Base-by-base conservation (phyloP, 306 rosid genomes). In the Prunus dulcis region DNA sequence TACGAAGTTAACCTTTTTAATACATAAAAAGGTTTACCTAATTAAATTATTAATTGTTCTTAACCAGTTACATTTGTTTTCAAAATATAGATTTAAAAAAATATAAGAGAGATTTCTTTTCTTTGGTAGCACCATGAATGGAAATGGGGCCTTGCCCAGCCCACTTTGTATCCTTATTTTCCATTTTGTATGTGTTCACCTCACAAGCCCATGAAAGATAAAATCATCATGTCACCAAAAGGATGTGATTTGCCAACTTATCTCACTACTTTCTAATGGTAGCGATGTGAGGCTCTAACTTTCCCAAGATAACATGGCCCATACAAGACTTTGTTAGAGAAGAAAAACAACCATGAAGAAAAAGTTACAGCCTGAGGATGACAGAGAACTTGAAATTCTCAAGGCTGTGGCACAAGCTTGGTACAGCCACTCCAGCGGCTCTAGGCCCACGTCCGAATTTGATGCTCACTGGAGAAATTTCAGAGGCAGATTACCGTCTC, bases 351-450 rank as follows among this genome's bases (percentile, higher is more conserved):
- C 72, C 46, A 93, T 88, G 98, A 90, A 86, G 91, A 85, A 87
- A 76, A 84, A 69, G 74, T 55, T 12, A 71, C 88, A 81, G 65
- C 53, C 30, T 20, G 69, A 76, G 50, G 77, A 79, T 15, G 79
- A 73, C 19, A 76, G 70, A 28, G 83, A 87, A 56, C 71, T 82
- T 62, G 97, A 96, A 81, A 80, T 96, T 77, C 69, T 89, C 82
- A 96, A 96, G 82, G 97, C 97, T 3, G 99, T 89, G 72, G 98
- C 99, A 30, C 99, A 92, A 56, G 96, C 98, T 11, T 88, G 96
- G 92, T 86, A 87, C 79, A 88, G 71, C 80, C 93, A 80, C 79
- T 84, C 89, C 3, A 78, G 90, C 66, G 79, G 65, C 79, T 82
- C 86, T 11, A 80, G 79, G 71, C 87, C 94, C 13, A 79, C 82